Evolutionary conservation across 2,329 filamentous ascomycete genomes (phyloP), one percentile per base, ranked within the genome.

Genomic region (Eurotiales sp.): DNA sequence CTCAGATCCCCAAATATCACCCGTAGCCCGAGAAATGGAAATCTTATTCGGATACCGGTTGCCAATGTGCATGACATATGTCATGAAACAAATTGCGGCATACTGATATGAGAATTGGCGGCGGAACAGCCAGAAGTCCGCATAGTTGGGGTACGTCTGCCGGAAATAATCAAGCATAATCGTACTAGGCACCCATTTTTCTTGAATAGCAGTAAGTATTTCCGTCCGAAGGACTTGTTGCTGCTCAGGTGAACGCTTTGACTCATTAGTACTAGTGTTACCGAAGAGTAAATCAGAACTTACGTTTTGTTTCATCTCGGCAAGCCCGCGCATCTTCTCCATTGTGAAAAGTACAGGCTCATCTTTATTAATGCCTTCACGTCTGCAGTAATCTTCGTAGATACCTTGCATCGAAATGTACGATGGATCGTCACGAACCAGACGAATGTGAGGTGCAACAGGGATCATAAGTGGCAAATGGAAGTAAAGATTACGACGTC

Each of bases 41-140:
- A 97, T 86, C 78, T 99, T 99, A 71, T 91, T 90, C 5, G 93
- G 95, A 70, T 93, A 96, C 25, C 93, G 88, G 68, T 90, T 90
- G 67, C 92, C 90, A 84, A 99, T 97, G 74, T 92, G 92, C 75
- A 99, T 86, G 53, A 96, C 87, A 67, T 97, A 99, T 3, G 93
- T 97, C 87, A 99, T 96, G 74, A 99, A 99, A 1, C 93, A 96
- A 57, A 97, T 80, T 1, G 91, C 84, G 17, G 93, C 92, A 55
- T 96, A 85, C 72, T 99, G 93, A 76, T 97, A 96, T 19, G 90
- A 88, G 73, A 99, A 96, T 59, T 96, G 91, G 53, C 91, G 86
- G 53, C 93, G 88, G 88, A 99, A 99, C 52, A 99, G 82, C 90
- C 92, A 99, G 77, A 97, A 96, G 63, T 96, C 91, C 41, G 88